phyloP scores from a whole-genome alignment of 2,329 filamentous ascomycete species.

The Cercospora beticola region DNA sequence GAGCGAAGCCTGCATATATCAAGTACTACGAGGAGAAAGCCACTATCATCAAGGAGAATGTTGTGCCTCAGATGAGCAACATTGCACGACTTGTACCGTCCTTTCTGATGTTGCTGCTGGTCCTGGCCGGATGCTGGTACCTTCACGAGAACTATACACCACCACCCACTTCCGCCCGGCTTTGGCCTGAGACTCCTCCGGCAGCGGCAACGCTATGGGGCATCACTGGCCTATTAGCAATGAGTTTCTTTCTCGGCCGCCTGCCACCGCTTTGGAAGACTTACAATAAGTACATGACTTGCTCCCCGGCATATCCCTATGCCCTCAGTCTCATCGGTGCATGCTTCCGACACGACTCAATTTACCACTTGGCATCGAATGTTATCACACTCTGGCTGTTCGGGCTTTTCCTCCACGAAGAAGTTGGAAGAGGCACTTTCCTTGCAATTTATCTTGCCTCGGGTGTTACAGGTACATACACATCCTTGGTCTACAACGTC shows the following conservation, averaged over 20 bases:
- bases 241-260: conserved; percentile 61
- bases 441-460: conserved; percentile 64
- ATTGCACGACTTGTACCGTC: conserved; percentile 49
- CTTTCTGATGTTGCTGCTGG: conserved; percentile 40
- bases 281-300: conserved; percentile 68
- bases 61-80: conserved; percentile 33
- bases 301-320: conserved; percentile 64
- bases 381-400: conserved; percentile 66
- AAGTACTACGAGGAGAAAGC: conserved; percentile 41
- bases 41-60: conserved; percentile 36
- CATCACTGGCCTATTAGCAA: conserved; percentile 61
- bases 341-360: conserved; percentile 66
- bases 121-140: conserved; percentile 44
- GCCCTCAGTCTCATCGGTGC: conserved; percentile 62
- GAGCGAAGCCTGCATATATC: conserved; percentile 38
- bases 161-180: conserved; percentile 48
- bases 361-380: conserved; percentile 63
- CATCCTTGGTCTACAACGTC: conserved; percentile 54
- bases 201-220: conserved; percentile 63
- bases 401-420: conserved; percentile 66
- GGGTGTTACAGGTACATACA: conserved; percentile 59
- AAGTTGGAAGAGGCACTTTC: conserved; percentile 68
- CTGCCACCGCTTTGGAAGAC: conserved; percentile 63
- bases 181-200: conserved; percentile 62
- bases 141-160: conserved; percentile 54